Base-by-base conservation (phyloP, 2,329 filamentous ascomycete species). In the Colletotrichum spaethianum region DNA sequence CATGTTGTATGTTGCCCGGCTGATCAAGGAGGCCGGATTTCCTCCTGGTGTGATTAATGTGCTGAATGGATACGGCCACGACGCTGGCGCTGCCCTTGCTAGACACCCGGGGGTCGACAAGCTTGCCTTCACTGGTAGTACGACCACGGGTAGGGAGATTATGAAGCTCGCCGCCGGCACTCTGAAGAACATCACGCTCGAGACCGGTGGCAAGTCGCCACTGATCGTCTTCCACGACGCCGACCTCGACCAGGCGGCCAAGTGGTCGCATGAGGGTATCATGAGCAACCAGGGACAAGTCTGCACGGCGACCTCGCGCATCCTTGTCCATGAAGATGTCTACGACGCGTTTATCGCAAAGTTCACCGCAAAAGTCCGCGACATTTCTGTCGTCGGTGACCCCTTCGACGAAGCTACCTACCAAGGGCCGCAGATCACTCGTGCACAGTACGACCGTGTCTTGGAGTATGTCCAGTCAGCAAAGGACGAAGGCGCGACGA, bases 21-120 rank as follows among this genome's bases (percentile, higher is more conserved):
- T 94, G 48, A 86, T 94, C 74, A 90, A 89, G 72, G 87, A 93
- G 76, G 91, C 92, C 28, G 92, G 93, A 0, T 94, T 94, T 78
- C 93, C 92, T 9, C 89, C 92, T 1, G 92, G 92, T 55, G 92
- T 94, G 7, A 82, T 94, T 75, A 94, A 94, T 79, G 87, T 94
- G 73, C 77, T 94, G 69, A 93, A 92, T 73, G 93, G 92, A 1
- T 84, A 89, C 72, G 92, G 92, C 16, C 83, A 85, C 48, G 88
- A 89, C 63, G 89, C 91, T 1, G 92, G 92, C 14, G 86, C 90
- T 4, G 90, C 92, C 1, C 84, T 94, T 23, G 91, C 89, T 1
- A 83, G 85, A 56, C 92, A 94, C 78, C 80, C 87, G 9, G 87
- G 87, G 38, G 87, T 94, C 33, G 90, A 93, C 78, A 94, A 94